Conservation (phyloP, 164 flowering plant species). For the Vitis riparia region DNA sequence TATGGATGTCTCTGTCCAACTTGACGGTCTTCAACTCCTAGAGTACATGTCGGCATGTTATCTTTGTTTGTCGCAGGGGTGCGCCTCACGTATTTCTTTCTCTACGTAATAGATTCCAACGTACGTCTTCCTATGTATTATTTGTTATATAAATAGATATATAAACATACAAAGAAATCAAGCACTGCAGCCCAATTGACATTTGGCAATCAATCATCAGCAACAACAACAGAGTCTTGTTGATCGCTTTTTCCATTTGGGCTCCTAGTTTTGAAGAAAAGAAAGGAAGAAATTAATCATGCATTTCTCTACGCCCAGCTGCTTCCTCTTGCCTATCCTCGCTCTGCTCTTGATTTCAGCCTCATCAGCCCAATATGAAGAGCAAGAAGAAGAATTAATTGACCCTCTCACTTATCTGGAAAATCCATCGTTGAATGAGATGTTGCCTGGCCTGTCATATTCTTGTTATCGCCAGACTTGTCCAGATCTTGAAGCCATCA, state of each 20-base stretch:
- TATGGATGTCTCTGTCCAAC: no score
- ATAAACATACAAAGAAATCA: neutral
- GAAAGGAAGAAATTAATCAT: neutral
- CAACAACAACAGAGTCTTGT: no score
- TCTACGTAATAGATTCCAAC: neutral
- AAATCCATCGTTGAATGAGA: neutral
- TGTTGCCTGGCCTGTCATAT: conserved; percentile 16
- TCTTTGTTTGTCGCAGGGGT: neutral
- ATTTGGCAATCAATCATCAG: no score
- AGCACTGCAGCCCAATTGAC: no score
- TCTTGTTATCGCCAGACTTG: conserved; percentile 45
- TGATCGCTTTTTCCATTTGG: no score
- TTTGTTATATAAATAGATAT: neutral
- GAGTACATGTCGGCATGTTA: conserved; percentile 14
- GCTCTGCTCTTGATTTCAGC: neutral
- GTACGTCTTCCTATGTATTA: neutral
- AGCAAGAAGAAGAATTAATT: neutral
- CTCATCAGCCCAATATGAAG: neutral
- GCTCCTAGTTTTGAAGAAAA: no score
- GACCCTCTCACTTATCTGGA: neutral
- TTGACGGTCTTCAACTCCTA: neutral
- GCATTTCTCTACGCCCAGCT: neutral
- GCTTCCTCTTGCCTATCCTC: conserved; percentile 5
- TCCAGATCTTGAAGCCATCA: conserved; percentile 51
- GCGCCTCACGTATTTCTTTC: conserved; percentile 10